Conservation (phyloP, 768 basidiomycete species). For the Serendipita indica region DNA sequence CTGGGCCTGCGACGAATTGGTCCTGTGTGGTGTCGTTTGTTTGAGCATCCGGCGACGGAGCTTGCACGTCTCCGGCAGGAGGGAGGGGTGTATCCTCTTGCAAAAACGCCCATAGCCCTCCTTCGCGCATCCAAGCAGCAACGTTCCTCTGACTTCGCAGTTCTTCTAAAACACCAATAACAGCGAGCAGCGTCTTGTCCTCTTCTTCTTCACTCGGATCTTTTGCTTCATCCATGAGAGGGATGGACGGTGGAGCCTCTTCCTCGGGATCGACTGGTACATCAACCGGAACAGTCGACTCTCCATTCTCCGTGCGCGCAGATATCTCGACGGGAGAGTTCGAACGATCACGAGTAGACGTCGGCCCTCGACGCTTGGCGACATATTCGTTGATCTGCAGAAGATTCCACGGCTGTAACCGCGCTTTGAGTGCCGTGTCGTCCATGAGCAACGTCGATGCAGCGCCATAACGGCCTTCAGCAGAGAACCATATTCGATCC, state of each 20-base stretch:
- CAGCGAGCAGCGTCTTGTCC: constrained; percentile 47
- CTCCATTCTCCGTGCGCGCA: not conserved
- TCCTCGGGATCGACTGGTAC: not conserved
- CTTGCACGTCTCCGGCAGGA: too few species aligned
- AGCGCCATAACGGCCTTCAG: constrained; percentile 26
- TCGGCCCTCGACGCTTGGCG: not conserved
- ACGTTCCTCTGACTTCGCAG: constrained; percentile 47
- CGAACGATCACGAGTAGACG: not conserved
- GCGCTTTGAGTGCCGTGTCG: constrained; percentile 40
- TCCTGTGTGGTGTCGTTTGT: not conserved
- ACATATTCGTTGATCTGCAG: constrained; percentile 57
- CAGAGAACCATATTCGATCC: constrained; percentile 42
- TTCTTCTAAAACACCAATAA: constrained; percentile 50
- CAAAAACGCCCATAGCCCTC: constrained; percentile 31
- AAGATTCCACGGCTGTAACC: constrained; percentile 69
- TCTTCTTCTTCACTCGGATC: constrained; percentile 18
- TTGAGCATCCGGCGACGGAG: not conserved
- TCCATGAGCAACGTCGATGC: constrained; percentile 36
- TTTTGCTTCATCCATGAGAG: not conserved
- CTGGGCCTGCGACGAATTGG: not conserved
- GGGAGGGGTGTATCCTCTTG: not conserved
- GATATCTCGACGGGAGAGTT: not conserved
- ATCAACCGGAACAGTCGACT: not conserved
- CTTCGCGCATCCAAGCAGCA: constrained; percentile 48
- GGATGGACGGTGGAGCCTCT: too few species aligned